Evolutionary conservation across 495 filamentous ascomycete genomes (phyloP), one percentile per base, ranked within the genome.

Genomic region (Gamarada debralockiae): DNA sequence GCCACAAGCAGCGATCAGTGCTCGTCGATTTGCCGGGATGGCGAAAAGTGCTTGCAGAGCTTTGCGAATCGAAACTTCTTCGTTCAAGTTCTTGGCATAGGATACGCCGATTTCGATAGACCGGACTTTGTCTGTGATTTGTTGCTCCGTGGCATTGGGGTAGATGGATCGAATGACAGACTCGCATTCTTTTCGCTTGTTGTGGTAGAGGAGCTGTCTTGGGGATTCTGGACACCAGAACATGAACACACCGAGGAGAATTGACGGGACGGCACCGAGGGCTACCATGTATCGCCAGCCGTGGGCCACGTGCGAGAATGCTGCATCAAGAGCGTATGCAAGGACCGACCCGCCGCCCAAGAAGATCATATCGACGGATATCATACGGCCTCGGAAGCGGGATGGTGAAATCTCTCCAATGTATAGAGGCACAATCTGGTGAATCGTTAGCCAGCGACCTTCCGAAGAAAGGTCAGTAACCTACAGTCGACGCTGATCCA

Each of bases 361-460:
- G 42, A 64, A 69, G 67, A 81, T 74, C 39, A 79, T 77, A 59
- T 81, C 71, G 20, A 81, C 65, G 1, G 67, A 74, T 29, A 80
- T 73, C 70, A 78, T 73, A 33, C 73, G 69, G 17, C 77, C 77
- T 10, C 77, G 73, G 51, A 71, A 72, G 46, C 69, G 66, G 8
- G 76, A 68, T 7, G 73, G 72, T 3, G 73, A 67, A 15, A 77
- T 55, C 45, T 77, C 73, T 22, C 67, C 71, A 46, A 75, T 74
- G 48, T 76, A 58, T 8, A 48, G 22, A 18, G 67, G 70, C 22
- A 70, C 65, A 36, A 77, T 66, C 65, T 75, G 76, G 4, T n/a
- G 76, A 72, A 6, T 34, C 8, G 31, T 34, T 34, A 34, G 31
- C n/a, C 8, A 8, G 8, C 8, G 31, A n/a, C n/a, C n/a, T n/a